Percentiles rank a stretch among this genome's conserved stretches.
Conservation (phyloP, 2,329 filamentous ascomycete species). For the Colletotrichum paranaense region DNA sequence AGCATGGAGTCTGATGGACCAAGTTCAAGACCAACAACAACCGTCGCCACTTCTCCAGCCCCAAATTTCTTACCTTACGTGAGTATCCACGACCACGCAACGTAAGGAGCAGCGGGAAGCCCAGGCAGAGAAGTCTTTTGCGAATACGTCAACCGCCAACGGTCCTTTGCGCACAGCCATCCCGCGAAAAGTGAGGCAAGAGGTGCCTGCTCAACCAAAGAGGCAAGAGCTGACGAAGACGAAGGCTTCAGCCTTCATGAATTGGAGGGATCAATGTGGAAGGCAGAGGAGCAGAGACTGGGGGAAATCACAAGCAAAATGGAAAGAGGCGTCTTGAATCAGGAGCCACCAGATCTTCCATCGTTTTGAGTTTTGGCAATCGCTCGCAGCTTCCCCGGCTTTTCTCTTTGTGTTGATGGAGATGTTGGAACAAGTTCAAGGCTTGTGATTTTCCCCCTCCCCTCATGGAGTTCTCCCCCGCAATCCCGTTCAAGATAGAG, state of each 20-base stretch:
- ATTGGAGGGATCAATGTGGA: neutral
- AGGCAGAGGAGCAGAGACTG: neutral
- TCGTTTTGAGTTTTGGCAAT: slow-evolving; percentile 19
- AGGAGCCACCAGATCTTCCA: neutral
- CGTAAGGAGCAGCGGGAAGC: neutral
- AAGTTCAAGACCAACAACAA: neutral
- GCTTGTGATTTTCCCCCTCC: slow-evolving; percentile 19
- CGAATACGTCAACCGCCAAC: neutral
- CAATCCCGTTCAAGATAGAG: slow-evolving; percentile 32
- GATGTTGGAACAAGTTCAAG: neutral
- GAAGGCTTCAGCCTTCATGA: slow-evolving; percentile 13
- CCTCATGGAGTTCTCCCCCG: slow-evolving; percentile 7
- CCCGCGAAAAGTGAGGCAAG: neutral
- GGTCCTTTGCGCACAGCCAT: neutral
- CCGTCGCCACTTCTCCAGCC: neutral
- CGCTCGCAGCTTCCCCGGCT: slow-evolving; percentile 5
- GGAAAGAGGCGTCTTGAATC: neutral
- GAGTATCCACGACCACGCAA: neutral
- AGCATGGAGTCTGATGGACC: neutral
- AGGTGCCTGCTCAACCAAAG: slow-evolving; percentile 1
- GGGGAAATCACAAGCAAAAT: slow-evolving; percentile 28
- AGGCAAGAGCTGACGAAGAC: slow-evolving; percentile 5
- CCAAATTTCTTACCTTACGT: neutral
- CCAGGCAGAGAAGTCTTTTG: neutral
- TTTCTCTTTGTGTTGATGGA: neutral